Base-by-base conservation (phyloP, 2,329 filamentous ascomycete species). In the Phyllosticta ampelicida region DNA sequence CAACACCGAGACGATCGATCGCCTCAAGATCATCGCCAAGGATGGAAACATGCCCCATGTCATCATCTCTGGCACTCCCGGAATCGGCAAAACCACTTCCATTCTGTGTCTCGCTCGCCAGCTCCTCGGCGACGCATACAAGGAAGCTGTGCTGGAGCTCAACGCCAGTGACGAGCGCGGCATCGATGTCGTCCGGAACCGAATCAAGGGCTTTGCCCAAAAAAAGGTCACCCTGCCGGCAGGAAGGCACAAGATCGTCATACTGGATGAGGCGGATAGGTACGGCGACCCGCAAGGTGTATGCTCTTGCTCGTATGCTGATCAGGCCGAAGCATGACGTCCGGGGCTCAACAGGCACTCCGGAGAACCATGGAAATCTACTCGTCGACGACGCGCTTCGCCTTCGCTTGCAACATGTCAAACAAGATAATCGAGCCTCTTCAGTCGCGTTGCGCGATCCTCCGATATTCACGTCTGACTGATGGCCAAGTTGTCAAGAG, bases 361-460 rank as follows among this genome's bases (percentile, higher is more conserved):
- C 84, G 94, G 64, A 81, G 94, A 62, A 99, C 94, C 0, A 99
- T 99, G 94, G 94, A 99, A 73, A 99, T 97, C 55, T 97, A 97
- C 77, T 95, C 90, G 49, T 86, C 90, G 62, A 99, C 94, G 1
- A 99, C 94, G 1, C 83, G 94, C 60, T 99, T 99, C 69, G 94
- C 94, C 0, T 99, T 99, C 68, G 94, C 94, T 1, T 99, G 94
- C 79, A 99, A 99, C 73, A 90, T 96, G 77, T 94, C 88, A 62
- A 99, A 97, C 78, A 99, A 97, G 76, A 97, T 99, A 70, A 99
- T 99, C 72, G 94, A 99, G 73, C 94, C 94, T n/a, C 79, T 99
- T 55, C 94, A 99, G 73, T 96, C 91, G 18, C 85, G 94, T 66
- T 99, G 94, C 71, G 94, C 94, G 19, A 97, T 99, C 69, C 81